Percentiles rank a stretch among this genome's conserved stretches.
phyloP scores from a whole-genome alignment of 495 filamentous ascomycete species.

The Neurospora tetrasperma region DNA sequence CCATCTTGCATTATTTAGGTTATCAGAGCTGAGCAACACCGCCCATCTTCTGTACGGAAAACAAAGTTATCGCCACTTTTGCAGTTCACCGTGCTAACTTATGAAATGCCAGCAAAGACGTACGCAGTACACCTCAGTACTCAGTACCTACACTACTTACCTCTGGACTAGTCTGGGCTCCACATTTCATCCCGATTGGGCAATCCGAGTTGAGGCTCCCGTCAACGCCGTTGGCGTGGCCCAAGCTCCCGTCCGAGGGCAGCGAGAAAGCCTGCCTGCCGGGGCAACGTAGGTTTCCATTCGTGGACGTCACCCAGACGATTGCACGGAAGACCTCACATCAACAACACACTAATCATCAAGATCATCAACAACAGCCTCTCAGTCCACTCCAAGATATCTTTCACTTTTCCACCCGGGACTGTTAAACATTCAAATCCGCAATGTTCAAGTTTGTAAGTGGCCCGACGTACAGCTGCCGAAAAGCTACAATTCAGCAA shows the following conservation, averaged over 20 bases:
- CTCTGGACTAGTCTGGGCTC: too few species aligned
- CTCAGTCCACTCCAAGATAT: neutral
- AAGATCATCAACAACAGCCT: neutral
- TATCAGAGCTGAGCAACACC: too few species aligned
- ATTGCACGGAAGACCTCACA: neutral
- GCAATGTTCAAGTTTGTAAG: neutral
- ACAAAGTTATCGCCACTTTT: too few species aligned
- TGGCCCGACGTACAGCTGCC: neutral
- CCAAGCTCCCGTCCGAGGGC: neutral
- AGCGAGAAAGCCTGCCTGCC: neutral
- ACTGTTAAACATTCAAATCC: neutral
- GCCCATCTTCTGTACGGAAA: too few species aligned
- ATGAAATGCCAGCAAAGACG: too few species aligned
- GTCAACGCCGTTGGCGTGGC: neutral
- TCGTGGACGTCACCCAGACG: neutral
- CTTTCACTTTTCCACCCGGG: neutral
- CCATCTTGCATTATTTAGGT: too few species aligned
- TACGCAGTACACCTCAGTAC: too few species aligned
- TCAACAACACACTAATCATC: neutral
- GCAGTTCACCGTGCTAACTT: too few species aligned
- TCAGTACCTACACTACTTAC: too few species aligned
- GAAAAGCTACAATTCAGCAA: neutral
- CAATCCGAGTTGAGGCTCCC: neutral
- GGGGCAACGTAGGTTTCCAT: neutral
- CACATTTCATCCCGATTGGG: neutral